Base-by-base conservation (phyloP, 805 yeast species). In the Millerago galiae region DNA sequence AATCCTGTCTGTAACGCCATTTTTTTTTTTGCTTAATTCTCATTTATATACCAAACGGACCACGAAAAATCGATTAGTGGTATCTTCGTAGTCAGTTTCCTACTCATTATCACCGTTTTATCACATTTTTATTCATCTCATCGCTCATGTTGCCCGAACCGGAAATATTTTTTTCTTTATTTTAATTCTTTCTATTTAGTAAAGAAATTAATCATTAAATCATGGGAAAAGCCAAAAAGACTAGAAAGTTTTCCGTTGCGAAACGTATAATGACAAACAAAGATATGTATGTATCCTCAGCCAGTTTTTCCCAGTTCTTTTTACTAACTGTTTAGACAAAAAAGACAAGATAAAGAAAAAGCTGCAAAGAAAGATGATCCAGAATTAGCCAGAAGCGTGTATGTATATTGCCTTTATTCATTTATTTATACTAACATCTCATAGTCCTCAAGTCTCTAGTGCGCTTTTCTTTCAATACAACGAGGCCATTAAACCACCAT, bases 191-290 rank as follows among this genome's bases (percentile, higher is more conserved):
- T 29, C 7, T 7, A 14, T n/a, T 29, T n/a, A 29, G n/a, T 14
- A 3, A 29, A 13, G 3, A 28, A 13, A 12, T 13, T 5, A 28
- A 28, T 13, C 14, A 28, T 8, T 14, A 12, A 30, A 32, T 5
- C 8, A 91, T 93, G 99, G 98, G 98, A 46, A 93, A 89, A 63
- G 96, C 96, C 27, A 89, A 84, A 70, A 93, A 93, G 67, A 91
- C 98, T 11, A 78, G 98, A 75, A 88, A 90, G 83, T 88, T 91
- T 58, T 95, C 95, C n/a, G 78, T 78, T 41, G 90, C 87, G 45
- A 93, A 93, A 66, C 79, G 95, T 47, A 79, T 90, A 27, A 65
- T 90, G 43, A 77, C 79, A 51, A 70, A 82, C 50, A 85, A 83
- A 52, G 95, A 86, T 48, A 56, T 72, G 53, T 72, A 66, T 47